Conservation (phyloP, 805 yeast species). For the Candida pseudofarinosa region DNA sequence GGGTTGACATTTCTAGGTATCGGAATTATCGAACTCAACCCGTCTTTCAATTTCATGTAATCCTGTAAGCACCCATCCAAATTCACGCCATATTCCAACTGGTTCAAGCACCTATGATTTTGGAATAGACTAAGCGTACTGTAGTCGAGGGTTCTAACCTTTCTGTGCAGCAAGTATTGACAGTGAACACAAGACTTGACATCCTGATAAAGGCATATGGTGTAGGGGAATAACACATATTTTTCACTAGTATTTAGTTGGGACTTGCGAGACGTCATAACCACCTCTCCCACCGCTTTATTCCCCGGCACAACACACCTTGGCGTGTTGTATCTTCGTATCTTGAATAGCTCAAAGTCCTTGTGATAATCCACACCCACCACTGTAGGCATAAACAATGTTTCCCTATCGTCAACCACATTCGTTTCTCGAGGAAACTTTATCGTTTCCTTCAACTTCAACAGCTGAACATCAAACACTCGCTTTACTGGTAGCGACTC, state of each 20-base stretch:
- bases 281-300: slow-evolving; percentile 28
- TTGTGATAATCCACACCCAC: slow-evolving; percentile 23
- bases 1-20: slow-evolving; percentile 28
- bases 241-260: slow-evolving; percentile 9
- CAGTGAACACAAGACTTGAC: neutral
- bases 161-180: neutral
- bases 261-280: slow-evolving; percentile 7
- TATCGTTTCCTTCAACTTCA: slow-evolving; percentile 18
- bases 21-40: slow-evolving; percentile 20
- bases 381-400: slow-evolving; percentile 23
- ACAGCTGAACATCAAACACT: slow-evolving; percentile 17
- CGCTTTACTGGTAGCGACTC: slow-evolving; percentile 22
- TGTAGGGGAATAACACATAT: slow-evolving; percentile 31
- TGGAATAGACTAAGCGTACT: slow-evolving; percentile 10
- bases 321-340: slow-evolving; percentile 1
- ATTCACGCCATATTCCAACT: slow-evolving; percentile 27
- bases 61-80: slow-evolving; percentile 41
- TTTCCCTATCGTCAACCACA: slow-evolving; percentile 12
- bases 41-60: slow-evolving; percentile 22
- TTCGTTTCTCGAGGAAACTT: slow-evolving; percentile 23
- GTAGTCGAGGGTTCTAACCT: neutral
- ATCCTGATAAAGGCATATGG: slow-evolving; percentile 28
- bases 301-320: slow-evolving; percentile 28
- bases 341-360: slow-evolving; percentile 20
- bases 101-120: slow-evolving; percentile 18